A percentile compares a stretch with the other conserved stretches of the same genome.
These are phyloP conservation scores for Backusella australiensis DNA, from an alignment of 192 early-diverging fungal species.

Conservation along the genomic window DNA sequence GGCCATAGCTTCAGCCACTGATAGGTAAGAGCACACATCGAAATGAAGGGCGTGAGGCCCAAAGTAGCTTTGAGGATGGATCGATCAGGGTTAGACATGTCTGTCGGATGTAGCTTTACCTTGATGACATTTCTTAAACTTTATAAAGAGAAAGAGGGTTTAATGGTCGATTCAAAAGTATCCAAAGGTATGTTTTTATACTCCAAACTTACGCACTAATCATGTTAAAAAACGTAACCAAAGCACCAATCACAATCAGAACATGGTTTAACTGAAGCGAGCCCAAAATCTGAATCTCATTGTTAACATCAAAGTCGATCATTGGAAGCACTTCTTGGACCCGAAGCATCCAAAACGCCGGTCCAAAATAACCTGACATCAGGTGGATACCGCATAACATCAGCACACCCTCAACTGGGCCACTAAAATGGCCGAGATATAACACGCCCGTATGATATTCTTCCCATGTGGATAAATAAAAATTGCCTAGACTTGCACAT, in stretches of 20 bases:
- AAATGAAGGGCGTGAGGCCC: constrained; percentile 66
- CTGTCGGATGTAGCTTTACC: constrained; percentile 24
- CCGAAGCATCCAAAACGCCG: constrained; percentile 22
- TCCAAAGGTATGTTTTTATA: background rate
- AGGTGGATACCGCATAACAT: constrained; percentile 61
- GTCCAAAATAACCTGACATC: constrained; percentile 51
- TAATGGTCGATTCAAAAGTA: background rate
- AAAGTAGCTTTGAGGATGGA: constrained; percentile 53
- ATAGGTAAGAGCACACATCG: constrained; percentile 42
- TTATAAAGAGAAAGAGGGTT: background rate
- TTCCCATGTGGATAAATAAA: constrained; percentile 93
- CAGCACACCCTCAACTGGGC: constrained; percentile 87
- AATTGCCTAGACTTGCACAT: constrained; percentile 47
- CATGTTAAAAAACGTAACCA: constrained; percentile 53
- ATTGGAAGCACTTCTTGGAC: constrained; percentile 8
- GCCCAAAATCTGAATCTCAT: constrained; percentile 31
- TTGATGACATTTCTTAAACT: constrained; percentile 25
- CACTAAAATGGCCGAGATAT: constrained; percentile 81
- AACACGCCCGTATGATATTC: constrained; percentile 89
- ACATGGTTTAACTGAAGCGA: constrained; percentile 52
- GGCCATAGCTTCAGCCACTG: constrained; percentile 69
- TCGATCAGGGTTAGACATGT: constrained; percentile 43
- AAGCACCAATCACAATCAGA: constrained; percentile 47
- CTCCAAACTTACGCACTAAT: constrained; percentile 49
- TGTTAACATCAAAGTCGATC: background rate